Evolutionary conservation across 345 rosid species (phyloP).

Genomic region (Raphanus sativus): DNA sequence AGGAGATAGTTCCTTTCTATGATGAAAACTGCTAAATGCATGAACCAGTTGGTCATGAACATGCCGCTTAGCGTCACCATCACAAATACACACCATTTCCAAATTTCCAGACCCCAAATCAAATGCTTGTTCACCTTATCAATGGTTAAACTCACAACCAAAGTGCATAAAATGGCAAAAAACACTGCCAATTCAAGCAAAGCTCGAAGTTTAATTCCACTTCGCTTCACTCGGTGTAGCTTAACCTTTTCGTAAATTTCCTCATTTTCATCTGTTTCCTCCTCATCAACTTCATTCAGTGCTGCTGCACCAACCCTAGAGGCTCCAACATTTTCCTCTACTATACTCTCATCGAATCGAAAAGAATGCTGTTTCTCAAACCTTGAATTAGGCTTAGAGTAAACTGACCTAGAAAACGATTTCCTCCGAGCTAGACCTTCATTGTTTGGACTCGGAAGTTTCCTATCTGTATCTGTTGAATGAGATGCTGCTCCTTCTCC

Average conservation of each 20-base stretch:
- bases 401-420: conserved; percentile 54
- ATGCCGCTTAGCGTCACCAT: conserved; percentile 72
- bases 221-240: conserved; percentile 41
- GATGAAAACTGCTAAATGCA: background rate
- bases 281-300: conserved; percentile 40
- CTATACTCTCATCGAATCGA: conserved; percentile 35
- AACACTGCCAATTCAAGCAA: conserved; percentile 53
- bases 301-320: conserved; percentile 40
- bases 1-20: conserved; percentile 48
- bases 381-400: conserved; percentile 80
- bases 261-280: conserved; percentile 52
- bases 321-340: conserved; percentile 42
- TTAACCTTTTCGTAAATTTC: conserved; percentile 61
- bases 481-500: background rate
- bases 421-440: conserved; percentile 46
- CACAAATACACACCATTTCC: conserved; percentile 86
- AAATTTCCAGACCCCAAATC: conserved; percentile 61
- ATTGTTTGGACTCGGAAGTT: conserved; percentile 36
- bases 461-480: background rate
- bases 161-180: conserved; percentile 38
- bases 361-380: conserved; percentile 60
- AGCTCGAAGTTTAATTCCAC: conserved; percentile 35
- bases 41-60: conserved; percentile 8
- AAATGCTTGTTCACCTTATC: conserved; percentile 31
- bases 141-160: conserved; percentile 61